phyloP scores from a whole-genome alignment of 169 alveolate genomes.

The Babesia divergens region DNA sequence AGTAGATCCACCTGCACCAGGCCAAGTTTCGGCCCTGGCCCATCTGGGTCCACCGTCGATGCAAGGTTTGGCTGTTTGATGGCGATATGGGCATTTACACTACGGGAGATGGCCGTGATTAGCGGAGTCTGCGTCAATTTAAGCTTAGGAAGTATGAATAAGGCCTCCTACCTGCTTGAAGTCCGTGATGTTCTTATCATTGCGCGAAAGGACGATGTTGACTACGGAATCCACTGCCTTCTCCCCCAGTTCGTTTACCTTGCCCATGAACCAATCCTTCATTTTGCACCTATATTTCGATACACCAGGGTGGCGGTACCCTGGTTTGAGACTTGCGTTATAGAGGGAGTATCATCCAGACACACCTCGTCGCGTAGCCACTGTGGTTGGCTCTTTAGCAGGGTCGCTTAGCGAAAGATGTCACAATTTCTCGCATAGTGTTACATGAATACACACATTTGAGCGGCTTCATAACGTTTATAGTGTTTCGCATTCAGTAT shows the following conservation, averaged over 20 bases:
- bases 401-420: neutral
- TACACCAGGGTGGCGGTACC: neutral
- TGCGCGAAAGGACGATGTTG: conserved; percentile 55
- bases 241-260: conserved; percentile 64
- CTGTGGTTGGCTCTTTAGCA: neutral
- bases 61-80: conserved; percentile 52
- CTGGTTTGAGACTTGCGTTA: neutral
- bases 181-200: conserved; percentile 42
- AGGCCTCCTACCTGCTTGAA: conserved; percentile 44
- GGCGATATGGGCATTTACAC: conserved; percentile 47
- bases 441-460: too few relatives aligned
- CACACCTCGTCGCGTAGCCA: neutral
- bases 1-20: conserved; percentile 17
- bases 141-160: neutral
- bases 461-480: neutral
- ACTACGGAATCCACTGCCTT: conserved; percentile 69
- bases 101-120: conserved; percentile 47
- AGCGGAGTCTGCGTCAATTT: conserved; percentile 52
- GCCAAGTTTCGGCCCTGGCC: neutral
- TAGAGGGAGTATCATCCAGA: neutral
- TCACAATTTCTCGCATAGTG: too few relatives aligned
- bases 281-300: neutral
- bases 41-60: neutral
- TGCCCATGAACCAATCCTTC: conserved; percentile 59
- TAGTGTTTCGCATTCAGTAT: neutral